These are phyloP conservation scores for Citrus reticulata DNA, from an alignment of 345 rosid species.

Conservation along the genomic window DNA sequence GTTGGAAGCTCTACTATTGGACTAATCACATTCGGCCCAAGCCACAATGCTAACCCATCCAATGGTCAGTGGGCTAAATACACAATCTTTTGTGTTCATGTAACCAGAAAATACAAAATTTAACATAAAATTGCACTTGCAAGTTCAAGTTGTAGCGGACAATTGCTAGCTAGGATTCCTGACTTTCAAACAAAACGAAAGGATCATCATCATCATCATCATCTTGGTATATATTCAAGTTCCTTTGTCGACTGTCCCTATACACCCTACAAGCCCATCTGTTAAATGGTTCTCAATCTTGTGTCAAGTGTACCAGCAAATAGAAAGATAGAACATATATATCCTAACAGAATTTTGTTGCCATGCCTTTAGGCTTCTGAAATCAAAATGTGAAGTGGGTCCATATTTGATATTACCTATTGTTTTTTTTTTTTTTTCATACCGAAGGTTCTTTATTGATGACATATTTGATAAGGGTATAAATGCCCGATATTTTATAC, in stretches of 20 bases:
- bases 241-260: too few relatives aligned
- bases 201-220: not conserved
- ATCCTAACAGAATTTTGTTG: not conserved
- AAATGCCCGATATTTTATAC: not conserved
- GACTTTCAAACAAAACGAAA: not conserved
- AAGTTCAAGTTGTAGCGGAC: too few relatives aligned
- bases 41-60: not conserved
- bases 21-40: not conserved
- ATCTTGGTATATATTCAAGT: too few relatives aligned
- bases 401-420: not conserved
- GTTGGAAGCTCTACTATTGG: too few relatives aligned
- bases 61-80: not conserved
- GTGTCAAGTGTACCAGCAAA: not conserved
- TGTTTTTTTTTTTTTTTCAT: not conserved
- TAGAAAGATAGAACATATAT: too few relatives aligned
- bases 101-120: too few relatives aligned
- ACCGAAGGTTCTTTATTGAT: constrained; percentile 16
- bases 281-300: not conserved
- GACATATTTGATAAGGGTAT: constrained; percentile 17
- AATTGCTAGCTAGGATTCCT: too few relatives aligned
- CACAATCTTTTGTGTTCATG: too few relatives aligned
- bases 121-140: too few relatives aligned
- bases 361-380: not conserved
- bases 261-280: too few relatives aligned
- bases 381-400: not conserved